Conservation (phyloP, 441 rosid species). For the Biscutella auriculata region DNA sequence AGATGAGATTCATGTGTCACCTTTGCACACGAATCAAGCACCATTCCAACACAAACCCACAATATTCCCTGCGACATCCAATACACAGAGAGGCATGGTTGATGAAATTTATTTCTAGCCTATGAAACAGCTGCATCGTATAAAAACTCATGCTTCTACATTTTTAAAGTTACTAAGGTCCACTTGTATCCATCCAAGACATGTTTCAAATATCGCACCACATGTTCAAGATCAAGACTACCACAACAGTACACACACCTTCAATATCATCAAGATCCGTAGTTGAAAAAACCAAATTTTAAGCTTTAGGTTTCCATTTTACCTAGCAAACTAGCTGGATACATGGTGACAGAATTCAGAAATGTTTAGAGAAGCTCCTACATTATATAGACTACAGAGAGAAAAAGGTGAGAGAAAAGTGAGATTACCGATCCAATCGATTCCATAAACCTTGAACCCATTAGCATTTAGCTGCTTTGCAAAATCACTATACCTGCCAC, state of each 20-base stretch:
- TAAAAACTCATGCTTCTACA: background rate
- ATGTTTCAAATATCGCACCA: background rate
- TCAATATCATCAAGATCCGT: background rate
- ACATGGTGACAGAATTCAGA: background rate
- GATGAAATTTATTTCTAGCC: constrained; percentile 28
- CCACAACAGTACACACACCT: background rate
- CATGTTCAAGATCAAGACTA: background rate
- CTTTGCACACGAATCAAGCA: constrained; percentile 41
- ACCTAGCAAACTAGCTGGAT: background rate
- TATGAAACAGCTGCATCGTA: constrained; percentile 16
- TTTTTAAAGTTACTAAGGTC: background rate
- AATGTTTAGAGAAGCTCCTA: background rate
- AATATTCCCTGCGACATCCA: constrained; percentile 55
- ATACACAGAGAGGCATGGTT: constrained; percentile 45
- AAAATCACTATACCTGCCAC: constrained; percentile 67
- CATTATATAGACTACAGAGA: too few relatives aligned
- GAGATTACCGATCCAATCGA: constrained; percentile 81
- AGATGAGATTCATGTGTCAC: constrained; percentile 44
- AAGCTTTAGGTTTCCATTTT: background rate
- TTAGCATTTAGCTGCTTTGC: constrained; percentile 65
- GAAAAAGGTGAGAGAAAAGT: background rate
- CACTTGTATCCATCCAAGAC: background rate
- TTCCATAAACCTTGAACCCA: constrained; percentile 68
- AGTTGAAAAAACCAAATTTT: background rate
- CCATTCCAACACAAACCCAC: constrained; percentile 33